Percentiles rank a stretch among this genome's conserved stretches.
Evolutionary conservation across 2,329 filamentous ascomycete species (phyloP).

Genomic region (Botrytis pseudocinerea): DNA sequence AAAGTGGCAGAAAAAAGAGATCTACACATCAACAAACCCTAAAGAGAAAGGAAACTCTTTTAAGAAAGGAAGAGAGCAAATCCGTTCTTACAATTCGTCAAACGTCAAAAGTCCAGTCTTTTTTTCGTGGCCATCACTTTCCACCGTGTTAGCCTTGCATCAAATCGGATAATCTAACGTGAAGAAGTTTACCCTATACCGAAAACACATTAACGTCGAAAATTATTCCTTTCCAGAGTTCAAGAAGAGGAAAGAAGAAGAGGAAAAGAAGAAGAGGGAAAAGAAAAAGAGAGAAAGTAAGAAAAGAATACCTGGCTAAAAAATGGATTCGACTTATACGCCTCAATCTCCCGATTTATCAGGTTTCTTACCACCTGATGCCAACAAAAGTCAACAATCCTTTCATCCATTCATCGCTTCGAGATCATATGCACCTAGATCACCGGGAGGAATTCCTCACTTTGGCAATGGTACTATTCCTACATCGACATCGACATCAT

Average conservation of each 20-base stretch:
- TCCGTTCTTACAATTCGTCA: not conserved
- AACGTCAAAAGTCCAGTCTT: not conserved
- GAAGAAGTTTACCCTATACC: not conserved
- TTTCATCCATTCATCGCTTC: not conserved
- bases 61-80: not conserved
- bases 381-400: constrained; percentile 30
- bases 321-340: constrained; percentile 39
- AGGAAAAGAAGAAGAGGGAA: constrained; percentile 13
- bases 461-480: constrained; percentile 35
- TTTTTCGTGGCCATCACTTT: not conserved
- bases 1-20: not conserved
- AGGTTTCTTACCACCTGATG: constrained; percentile 35
- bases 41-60: not conserved
- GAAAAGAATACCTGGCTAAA: constrained; percentile 10
- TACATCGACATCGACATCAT: constrained; percentile 26
- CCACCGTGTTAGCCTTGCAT: constrained; percentile 32
- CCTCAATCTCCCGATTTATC: constrained; percentile 42
- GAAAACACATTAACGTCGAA: constrained; percentile 19
- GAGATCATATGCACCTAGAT: constrained; percentile 37
- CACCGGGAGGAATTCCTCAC: constrained; percentile 33
- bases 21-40: not conserved
- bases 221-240: constrained; percentile 16
- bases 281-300: constrained; percentile 19
- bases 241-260: constrained; percentile 13
- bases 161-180: constrained; percentile 17